These are phyloP conservation scores for Trichothecium sympodiale DNA, from an alignment of 2,329 filamentous ascomycete species.

Conservation along the genomic window DNA sequence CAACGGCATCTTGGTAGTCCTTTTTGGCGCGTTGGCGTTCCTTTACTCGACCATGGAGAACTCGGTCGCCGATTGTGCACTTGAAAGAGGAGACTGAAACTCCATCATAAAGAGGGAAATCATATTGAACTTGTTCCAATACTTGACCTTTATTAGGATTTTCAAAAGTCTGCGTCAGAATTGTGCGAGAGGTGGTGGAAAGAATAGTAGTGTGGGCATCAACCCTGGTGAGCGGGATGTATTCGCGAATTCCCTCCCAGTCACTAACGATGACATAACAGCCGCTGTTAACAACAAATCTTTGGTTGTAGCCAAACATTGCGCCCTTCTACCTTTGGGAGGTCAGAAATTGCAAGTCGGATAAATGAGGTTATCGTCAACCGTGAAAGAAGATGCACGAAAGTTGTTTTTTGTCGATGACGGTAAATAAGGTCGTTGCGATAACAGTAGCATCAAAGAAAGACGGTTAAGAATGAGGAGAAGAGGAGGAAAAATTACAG, in stretches of 20 bases:
- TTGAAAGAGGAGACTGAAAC: slow-evolving; percentile 58
- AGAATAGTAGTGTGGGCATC: slow-evolving; percentile 50
- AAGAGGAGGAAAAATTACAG: too few relatives aligned
- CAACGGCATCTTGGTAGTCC: slow-evolving; percentile 47
- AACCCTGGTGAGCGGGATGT: slow-evolving; percentile 48
- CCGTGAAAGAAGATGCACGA: too few relatives aligned
- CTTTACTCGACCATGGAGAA: slow-evolving; percentile 55
- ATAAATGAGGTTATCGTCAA: too few relatives aligned
- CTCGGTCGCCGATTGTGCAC: slow-evolving; percentile 49
- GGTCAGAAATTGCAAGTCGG: too few relatives aligned
- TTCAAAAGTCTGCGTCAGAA: slow-evolving; percentile 45
- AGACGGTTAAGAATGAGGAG: too few relatives aligned
- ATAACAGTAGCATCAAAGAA: too few relatives aligned
- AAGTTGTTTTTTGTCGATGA: too few relatives aligned
- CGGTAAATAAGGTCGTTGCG: too few relatives aligned
- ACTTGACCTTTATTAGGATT: slow-evolving; percentile 33
- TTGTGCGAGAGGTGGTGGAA: slow-evolving; percentile 36
- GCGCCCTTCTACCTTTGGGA: too few relatives aligned
- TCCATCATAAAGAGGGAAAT: slow-evolving; percentile 63
- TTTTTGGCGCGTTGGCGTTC: slow-evolving; percentile 50
- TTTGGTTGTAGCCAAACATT: slow-evolving; percentile 4
- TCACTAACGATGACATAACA: slow-evolving; percentile 23
- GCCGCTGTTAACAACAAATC: slow-evolving; percentile 16
- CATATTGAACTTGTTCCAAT: slow-evolving; percentile 44
- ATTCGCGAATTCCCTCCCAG: slow-evolving; percentile 16